Base-by-base conservation (phyloP, 2,329 filamentous ascomycete genomes). In the Davidsoniella australis region DNA sequence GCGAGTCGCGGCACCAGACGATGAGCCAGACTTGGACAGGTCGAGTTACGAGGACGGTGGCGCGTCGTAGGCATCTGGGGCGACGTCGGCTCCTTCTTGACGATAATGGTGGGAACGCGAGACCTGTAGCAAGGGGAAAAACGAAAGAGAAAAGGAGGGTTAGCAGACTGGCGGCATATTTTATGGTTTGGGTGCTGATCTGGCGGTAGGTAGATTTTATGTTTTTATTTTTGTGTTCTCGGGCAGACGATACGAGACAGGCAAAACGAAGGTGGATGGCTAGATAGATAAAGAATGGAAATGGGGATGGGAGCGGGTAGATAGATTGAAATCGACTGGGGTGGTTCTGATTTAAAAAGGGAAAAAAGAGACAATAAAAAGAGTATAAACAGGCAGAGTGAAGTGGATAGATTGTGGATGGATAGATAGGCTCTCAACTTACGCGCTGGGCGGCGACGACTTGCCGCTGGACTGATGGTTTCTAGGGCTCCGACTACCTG, bases 51-150 rank as follows among this genome's bases (percentile, higher is more conserved):
- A 12, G 85, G 85, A 52, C 85, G 75, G 59, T 85, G 85, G 47
- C 84, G 76, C 48, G 82, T 75, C 53, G 78, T 75, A 47, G 78
- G 72, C 59, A 91, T 76, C 55, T 82, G 82, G 48, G 89, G 89
- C 43, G 89, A 95, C 40, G 82, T 77, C 33, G 88, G 88, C 64
- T 98, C 91, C 66, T 95, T 95, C 72, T 96, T 96, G 53, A 98
- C 88, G 55, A 94, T 75, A 55, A 95, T 93, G 67, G 85, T 88
- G 39, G 85, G 84, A 24, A 66, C 64, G 42, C 66, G 71, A 63
- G 63, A 67, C 65, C 62, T 73, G 69, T 65, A 70, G 66, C 29
- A 33, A 33, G 72, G 64, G 70, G 58, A 52, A 59, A 60, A 56
- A 52, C 52, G 57, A 52, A 51, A 53, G 50, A 54, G 51, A 18